Conservation (phyloP, 2,329 filamentous ascomycete genomes). For the Ilyonectria destructans region DNA sequence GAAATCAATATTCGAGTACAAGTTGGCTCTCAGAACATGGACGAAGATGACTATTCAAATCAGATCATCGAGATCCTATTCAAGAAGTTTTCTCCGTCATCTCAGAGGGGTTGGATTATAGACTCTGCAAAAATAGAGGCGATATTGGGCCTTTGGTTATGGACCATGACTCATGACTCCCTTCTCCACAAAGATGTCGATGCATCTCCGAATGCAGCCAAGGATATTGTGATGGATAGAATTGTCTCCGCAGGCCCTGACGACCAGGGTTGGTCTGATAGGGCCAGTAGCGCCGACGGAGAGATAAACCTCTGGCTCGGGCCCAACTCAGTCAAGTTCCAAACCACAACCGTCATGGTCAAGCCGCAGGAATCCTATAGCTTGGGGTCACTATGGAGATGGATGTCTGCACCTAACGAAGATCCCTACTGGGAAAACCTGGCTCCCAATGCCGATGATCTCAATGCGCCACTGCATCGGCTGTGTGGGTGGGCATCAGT, state of each 20-base stretch:
- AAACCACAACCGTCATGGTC: background rate
- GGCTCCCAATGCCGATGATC: background rate
- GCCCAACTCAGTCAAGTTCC: constrained; percentile 12
- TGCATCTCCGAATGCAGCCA: background rate
- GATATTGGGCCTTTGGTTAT: constrained; percentile 40
- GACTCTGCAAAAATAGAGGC: constrained; percentile 40
- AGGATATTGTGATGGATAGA: constrained; percentile 12
- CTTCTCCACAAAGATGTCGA: background rate
- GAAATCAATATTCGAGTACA: constrained; percentile 2
- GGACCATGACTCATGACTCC: constrained; percentile 25
- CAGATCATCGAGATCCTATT: constrained; percentile 3
- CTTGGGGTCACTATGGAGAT: background rate
- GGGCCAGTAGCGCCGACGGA: constrained; percentile 3
- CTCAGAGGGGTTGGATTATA: constrained; percentile 27
- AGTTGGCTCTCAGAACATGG: background rate
- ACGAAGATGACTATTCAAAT: background rate
- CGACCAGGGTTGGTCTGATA: constrained; percentile 3
- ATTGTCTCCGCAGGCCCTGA: constrained; percentile 26
- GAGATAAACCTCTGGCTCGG: constrained; percentile 37
- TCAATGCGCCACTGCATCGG: background rate
- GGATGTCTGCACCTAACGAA: background rate
- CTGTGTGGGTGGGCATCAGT: constrained; percentile 3
- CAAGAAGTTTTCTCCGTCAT: background rate
- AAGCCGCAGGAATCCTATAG: background rate
- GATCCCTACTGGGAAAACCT: constrained; percentile 9